phyloP scores from a whole-genome alignment of 2,329 filamentous ascomycete species.

The Xylariales sp. region DNA sequence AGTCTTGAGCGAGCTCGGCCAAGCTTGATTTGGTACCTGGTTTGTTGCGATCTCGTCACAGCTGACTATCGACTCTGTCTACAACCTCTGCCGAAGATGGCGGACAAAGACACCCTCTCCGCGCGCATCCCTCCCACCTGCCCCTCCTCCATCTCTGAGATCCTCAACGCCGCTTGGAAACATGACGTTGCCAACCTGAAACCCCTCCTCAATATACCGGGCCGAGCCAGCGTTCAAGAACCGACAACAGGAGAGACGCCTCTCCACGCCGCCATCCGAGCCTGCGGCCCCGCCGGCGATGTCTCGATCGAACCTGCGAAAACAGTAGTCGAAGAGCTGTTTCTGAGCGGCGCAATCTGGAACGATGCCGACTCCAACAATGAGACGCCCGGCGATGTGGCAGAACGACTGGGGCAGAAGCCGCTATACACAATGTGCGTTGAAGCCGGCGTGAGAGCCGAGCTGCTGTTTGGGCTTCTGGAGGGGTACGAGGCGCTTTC shows the following conservation, averaged over 20 bases:
- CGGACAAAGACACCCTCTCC: constrained; percentile 42
- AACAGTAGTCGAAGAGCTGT: constrained; percentile 67
- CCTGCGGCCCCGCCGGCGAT: constrained; percentile 48
- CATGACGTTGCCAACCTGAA: constrained; percentile 63
- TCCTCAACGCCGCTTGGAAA: constrained; percentile 51
- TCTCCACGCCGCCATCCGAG: constrained; percentile 84
- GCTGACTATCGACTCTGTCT: too few relatives aligned
- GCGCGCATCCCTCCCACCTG: constrained; percentile 50
- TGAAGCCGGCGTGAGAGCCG: constrained; percentile 84
- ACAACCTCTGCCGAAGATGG: too few relatives aligned
- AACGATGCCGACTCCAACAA: constrained; percentile 84
- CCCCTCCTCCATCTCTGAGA: constrained; percentile 44
- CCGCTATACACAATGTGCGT: constrained; percentile 79
- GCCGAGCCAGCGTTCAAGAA: constrained; percentile 72
- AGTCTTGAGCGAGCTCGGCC: too few relatives aligned
- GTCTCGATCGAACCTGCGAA: constrained; percentile 55
- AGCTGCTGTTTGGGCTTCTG: constrained; percentile 77
- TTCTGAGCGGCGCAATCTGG: constrained; percentile 92
- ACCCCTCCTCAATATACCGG: constrained; percentile 61
- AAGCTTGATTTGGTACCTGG: too few relatives aligned
- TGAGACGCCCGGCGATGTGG: constrained; percentile 90
- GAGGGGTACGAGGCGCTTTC: constrained; percentile 74
- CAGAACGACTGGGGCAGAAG: constrained; percentile 61
- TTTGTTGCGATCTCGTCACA: too few relatives aligned
- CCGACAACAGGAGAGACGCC: constrained; percentile 80